Evolutionary conservation across 345 rosid species (phyloP), one percentile per base, ranked within the genome.

Genomic region (Angophora floribunda): DNA sequence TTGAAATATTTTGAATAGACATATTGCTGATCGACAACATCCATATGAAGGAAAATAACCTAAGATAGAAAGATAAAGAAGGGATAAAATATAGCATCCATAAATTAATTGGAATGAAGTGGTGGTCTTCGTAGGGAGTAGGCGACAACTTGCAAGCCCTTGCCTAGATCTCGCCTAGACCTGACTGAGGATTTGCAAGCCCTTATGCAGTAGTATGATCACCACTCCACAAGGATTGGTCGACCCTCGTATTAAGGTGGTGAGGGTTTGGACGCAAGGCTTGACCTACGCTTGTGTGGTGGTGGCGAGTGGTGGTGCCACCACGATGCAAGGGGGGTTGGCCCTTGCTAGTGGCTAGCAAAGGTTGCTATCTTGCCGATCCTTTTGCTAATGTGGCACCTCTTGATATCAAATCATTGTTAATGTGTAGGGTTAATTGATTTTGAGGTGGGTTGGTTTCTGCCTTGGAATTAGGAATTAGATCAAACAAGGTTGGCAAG

Each of bases 91-190:
- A 26, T 26, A 26, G 32, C 67, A 59, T 30, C 32, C 1, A 59
- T 59, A 26, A 7, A 59, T 26, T 59, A 26, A 59, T 16, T 11
- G 67, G 67, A 59, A 59, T 59, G 67, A 11, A 11, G 30, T 28
- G 67, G 15, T 1, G 0, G 15, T n/a, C 5, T 0, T 6, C 22
- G 2, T 53, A 8, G 57, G 22, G 57, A 53, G 16, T 53, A 3
- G 22, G 57, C 22, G 19, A 53, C 9, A 22, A 22, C 24, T 17
- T 51, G 6, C 7, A 51, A 51, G 41, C 17, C 17, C 53, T 15
- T 51, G 15, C 7, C 7, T 51, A 15, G 19, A 51, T 15, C 19
- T 51, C 17, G 53, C 16, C 53, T 16, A 51, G 15, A 51, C 53
- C 15, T 5, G 16, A 16, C 2, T 4, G 53, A 51, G 16, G 19